These are phyloP conservation scores for Schizopora paradoxa DNA, from an alignment of 1,284 basidiomycete species.

Conservation along the genomic window DNA sequence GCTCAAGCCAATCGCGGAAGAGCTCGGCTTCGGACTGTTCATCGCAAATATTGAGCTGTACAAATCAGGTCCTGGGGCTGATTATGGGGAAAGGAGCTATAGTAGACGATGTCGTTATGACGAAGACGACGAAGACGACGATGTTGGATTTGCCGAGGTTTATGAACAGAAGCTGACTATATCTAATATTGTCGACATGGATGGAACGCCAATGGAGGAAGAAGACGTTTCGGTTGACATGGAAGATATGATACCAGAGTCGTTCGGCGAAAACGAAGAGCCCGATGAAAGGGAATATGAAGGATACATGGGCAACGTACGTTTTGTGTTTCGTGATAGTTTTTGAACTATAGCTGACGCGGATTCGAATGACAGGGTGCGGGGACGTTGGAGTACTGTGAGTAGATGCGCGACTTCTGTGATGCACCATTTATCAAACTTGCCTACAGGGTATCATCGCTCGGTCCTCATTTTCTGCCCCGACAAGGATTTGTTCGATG, in stretches of 20 bases:
- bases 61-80: slow-evolving; percentile 28
- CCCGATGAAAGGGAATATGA: slow-evolving; percentile 38
- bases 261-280: slow-evolving; percentile 26
- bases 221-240: slow-evolving; percentile 32
- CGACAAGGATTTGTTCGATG: too few species aligned
- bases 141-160: slow-evolving; percentile 20
- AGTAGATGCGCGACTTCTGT: too few species aligned
- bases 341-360: too few species aligned
- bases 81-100: slow-evolving; percentile 15
- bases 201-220: too few species aligned
- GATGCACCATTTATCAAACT: too few species aligned
- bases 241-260: slow-evolving; percentile 11
- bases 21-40: slow-evolving; percentile 24
- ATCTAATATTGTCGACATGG: slow-evolving; percentile 33
- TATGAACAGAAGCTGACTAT: slow-evolving; percentile 23
- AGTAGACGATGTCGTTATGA: too few species aligned
- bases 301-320: slow-evolving; percentile 39
- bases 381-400: too few species aligned
- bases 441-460: slow-evolving; percentile 34
- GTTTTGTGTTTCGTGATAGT: slow-evolving; percentile 20
- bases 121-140: too few species aligned
- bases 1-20: slow-evolving; percentile 16
- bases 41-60: slow-evolving; percentile 36
- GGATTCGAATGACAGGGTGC: too few species aligned
- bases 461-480: slow-evolving; percentile 38